Evolutionary conservation across 164 flowering plant species (phyloP).

Genomic region (Litsea cubeba): DNA sequence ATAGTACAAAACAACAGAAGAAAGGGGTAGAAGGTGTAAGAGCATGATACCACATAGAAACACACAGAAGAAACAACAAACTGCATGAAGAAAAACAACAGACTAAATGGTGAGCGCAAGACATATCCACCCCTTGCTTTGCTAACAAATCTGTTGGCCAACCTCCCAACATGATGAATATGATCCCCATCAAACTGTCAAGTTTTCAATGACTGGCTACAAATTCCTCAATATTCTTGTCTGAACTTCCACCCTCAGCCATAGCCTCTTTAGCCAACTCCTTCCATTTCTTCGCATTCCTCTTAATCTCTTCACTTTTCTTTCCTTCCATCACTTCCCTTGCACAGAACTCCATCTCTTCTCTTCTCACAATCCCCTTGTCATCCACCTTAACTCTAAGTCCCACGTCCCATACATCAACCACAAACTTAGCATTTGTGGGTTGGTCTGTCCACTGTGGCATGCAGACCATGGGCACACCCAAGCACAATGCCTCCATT

Average conservation of each 20-base stretch:
- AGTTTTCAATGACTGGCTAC: constrained; percentile 17
- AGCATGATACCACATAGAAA: too few relatives aligned
- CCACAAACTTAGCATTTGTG: constrained; percentile 43
- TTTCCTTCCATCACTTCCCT: constrained; percentile 44
- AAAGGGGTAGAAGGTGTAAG: too few relatives aligned
- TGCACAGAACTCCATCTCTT: constrained; percentile 31
- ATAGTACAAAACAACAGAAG: too few relatives aligned
- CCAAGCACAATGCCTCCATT: constrained; percentile 47
- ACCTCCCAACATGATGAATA: too few relatives aligned
- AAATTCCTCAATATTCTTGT: constrained; percentile 36
- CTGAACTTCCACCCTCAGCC: constrained; percentile 43
- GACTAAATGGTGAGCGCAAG: too few relatives aligned
- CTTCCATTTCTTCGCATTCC: constrained; percentile 37
- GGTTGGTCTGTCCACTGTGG: constrained; percentile 51
- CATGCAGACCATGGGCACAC: constrained; percentile 49
- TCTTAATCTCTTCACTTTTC: constrained; percentile 23
- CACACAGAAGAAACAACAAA: too few relatives aligned
- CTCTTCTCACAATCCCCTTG: constrained; percentile 29
- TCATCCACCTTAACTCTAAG: constrained; percentile 30
- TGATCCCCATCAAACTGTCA: too few relatives aligned
- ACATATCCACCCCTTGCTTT: too few relatives aligned
- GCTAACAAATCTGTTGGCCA: too few relatives aligned
- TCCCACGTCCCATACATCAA: constrained; percentile 50
- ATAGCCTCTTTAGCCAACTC: constrained; percentile 37
- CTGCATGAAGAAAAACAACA: too few relatives aligned